A percentile compares a stretch with the other conserved stretches of the same genome.
Evolutionary conservation across 768 basidiomycete species (phyloP).

Genomic region (Rhizopogon roseolus): DNA sequence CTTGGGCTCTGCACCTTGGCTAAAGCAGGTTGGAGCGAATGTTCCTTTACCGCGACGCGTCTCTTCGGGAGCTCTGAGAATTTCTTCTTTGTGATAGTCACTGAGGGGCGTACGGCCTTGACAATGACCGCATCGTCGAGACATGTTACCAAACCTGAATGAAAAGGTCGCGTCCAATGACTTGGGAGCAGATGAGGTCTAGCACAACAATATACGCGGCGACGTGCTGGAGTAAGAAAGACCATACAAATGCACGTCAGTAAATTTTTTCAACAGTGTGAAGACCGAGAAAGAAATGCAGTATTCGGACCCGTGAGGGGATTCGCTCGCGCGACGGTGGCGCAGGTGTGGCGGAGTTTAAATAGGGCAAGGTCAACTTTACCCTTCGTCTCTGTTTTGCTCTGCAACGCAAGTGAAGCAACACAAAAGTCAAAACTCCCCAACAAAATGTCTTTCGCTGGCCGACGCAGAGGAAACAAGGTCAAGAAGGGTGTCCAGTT

Average conservation of each 20-base stretch:
- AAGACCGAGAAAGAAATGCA: not conserved
- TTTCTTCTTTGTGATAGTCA: constrained; percentile 41
- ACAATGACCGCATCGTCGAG: not conserved
- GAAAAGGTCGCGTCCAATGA: not conserved
- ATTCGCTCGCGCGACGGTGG: constrained; percentile 25
- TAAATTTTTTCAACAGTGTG: not conserved
- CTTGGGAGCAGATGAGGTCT: not conserved
- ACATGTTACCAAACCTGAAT: constrained; percentile 1
- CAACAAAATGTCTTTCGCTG: constrained; percentile 74
- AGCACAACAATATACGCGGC: constrained; percentile 8
- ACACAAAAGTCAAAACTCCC: constrained; percentile 5
- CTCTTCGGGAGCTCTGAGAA: constrained; percentile 54
- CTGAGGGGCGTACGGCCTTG: constrained; percentile 1
- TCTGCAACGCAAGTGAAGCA: constrained; percentile 23
- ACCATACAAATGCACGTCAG: constrained; percentile 8
- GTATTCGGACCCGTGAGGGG: constrained; percentile 8
- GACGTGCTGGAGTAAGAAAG: not conserved
- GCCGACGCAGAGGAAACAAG: constrained; percentile 86
- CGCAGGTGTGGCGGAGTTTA: constrained; percentile 28
- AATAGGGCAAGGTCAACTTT: constrained; percentile 25
- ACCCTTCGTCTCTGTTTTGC: constrained; percentile 24
- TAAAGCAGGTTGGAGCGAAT: not conserved
- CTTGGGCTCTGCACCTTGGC: not conserved
- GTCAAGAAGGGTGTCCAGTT: constrained; percentile 99
- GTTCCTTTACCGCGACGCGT: constrained; percentile 16